Evolutionary conservation across 192 early-diverging fungal genomes (phyloP).

Genomic region (Backusella liffmaniae): DNA sequence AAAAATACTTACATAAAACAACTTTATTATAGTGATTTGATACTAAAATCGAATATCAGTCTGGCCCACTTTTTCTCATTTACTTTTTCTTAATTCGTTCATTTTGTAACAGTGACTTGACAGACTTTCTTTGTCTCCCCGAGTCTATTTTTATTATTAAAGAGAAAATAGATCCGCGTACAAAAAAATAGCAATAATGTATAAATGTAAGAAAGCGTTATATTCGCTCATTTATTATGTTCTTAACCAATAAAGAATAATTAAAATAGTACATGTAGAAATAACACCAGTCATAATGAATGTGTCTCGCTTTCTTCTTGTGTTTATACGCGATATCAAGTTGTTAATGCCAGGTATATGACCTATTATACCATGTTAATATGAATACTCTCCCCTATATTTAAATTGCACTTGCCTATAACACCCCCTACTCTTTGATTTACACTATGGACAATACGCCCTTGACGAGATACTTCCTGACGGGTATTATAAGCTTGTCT

Average conservation of each 20-base stretch:
- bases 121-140: too few relatives aligned
- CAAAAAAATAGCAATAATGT: too few relatives aligned
- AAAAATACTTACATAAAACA: too few relatives aligned
- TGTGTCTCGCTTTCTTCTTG: conserved; percentile 64
- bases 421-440: conserved; percentile 54
- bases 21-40: too few relatives aligned
- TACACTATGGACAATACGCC: conserved; percentile 52
- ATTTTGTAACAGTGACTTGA: too few relatives aligned
- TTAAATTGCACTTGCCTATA: conserved; percentile 40
- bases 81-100: too few relatives aligned
- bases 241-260: conserved; percentile 36
- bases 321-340: conserved; percentile 67
- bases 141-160: too few relatives aligned
- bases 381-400: not conserved
- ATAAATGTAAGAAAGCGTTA: too few relatives aligned
- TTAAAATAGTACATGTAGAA: conserved; percentile 51
- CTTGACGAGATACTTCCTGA: conserved; percentile 63
- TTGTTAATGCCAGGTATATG: conserved; percentile 72
- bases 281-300: conserved; percentile 73
- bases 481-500: conserved; percentile 77
- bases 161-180: too few relatives aligned
- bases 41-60: too few relatives aligned
- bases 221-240: not conserved
- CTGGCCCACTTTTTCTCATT: too few relatives aligned
- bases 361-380: conserved; percentile 2